Evolutionary conservation across 208 protist genomes (phyloP), one percentile per base, ranked within the genome.

Genomic region (Crithidia bombi): DNA sequence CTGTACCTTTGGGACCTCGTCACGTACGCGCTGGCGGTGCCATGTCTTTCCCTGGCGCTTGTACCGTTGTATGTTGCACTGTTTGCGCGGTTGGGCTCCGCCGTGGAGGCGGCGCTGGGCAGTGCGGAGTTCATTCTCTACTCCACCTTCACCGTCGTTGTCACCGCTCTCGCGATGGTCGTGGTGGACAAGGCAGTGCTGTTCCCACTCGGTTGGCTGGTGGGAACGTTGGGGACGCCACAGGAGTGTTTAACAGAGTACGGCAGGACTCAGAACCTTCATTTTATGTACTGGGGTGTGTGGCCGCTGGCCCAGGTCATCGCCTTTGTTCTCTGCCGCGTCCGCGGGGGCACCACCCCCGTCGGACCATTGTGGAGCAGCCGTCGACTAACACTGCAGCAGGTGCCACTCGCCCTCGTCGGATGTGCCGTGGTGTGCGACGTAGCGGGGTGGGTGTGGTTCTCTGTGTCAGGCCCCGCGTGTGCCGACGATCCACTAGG

Each of bases 281-380:
- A n/a, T n/a, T 65, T 66, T 25, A 43, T 63, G 12, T 84, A 78
- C 65, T 75, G 68, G 17, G 84, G 84, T 15, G 43, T 74, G 39
- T 86, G 79, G 80, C 70, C 78, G 15, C 32, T 74, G 10, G 77
- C 73, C 3, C 69, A 79, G 25, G 71, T 73, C 11, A 49, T 86
- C 28, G 58, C 71, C 3, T 62, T 77, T n/a, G 49, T 32, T 25
- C 57, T 77, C 35, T 77, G 71, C 50, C 71, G 71, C 14, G 30
- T 30, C 5, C 71, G 71, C 9, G 71, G 64, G 2, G 12, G 25
- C 11, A 55, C 64, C 3, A 35, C 56, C n/a, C 26, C 32, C 3
- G n/a, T 71, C 17, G 49, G 63, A 7, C 56, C 62, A 14, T 44
- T 28, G 19, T 35, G 54, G 21, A 12, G 5, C 25, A 17, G 28